Conservation (phyloP, 2,329 filamentous ascomycete species). For the Sporothrix sp. region DNA sequence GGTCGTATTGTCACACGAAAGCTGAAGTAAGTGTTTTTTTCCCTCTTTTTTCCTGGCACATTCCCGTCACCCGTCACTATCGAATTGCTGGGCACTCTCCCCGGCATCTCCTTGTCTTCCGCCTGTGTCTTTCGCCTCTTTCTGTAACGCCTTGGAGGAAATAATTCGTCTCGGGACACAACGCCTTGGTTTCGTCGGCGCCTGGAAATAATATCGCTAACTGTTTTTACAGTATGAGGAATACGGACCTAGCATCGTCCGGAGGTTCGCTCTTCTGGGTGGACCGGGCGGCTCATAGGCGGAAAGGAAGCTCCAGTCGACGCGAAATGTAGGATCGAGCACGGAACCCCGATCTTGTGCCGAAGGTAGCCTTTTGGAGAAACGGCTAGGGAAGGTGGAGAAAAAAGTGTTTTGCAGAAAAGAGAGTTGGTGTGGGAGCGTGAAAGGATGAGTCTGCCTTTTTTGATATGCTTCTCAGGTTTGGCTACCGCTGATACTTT, state of each 20-base stretch:
- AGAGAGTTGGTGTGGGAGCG: no score
- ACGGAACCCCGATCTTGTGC: no score
- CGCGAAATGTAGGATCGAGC: no score
- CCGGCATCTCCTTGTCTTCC: no score
- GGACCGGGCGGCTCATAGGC: conserved; percentile 71
- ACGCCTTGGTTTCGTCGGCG: not conserved
- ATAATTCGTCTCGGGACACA: no score
- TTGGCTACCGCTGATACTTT: no score
- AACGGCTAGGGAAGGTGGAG: not conserved
- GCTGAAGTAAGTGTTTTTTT: conserved; percentile 45
- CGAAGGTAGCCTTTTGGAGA: no score
- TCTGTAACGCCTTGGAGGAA: no score
- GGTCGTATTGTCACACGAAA: conserved; percentile 97
- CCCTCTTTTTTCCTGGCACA: not conserved
- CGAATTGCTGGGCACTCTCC: no score
- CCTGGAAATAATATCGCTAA: conserved; percentile 11
- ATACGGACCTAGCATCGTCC: conserved; percentile 89
- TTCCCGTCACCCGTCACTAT: no score
- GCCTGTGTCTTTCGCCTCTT: not conserved
- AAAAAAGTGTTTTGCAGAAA: not conserved
- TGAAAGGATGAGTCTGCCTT: no score
- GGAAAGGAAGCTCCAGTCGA: not conserved
- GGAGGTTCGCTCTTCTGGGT: conserved; percentile 86
- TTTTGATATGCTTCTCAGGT: no score
- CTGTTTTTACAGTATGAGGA: conserved; percentile 64